phyloP scores from a whole-genome alignment of 83 land plant genomes.

The Diphasiastrum complanatum region DNA sequence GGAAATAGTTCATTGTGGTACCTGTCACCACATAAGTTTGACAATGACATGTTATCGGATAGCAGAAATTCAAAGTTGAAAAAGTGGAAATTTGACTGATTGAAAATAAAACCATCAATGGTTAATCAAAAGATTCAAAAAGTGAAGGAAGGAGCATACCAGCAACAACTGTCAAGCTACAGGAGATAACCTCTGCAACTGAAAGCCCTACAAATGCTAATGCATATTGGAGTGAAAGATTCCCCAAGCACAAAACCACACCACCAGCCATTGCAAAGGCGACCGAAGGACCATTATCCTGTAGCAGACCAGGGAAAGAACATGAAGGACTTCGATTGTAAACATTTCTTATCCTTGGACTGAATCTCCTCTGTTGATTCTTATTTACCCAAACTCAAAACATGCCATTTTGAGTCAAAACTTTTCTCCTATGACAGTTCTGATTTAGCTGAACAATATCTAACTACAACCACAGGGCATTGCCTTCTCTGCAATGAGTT shows the following conservation, averaged over 20 bases:
- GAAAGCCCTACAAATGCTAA: conserved; percentile 95
- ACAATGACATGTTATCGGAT: background rate
- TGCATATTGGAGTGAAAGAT: conserved; percentile 87
- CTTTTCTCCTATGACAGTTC: no score
- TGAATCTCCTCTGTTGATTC: no score
- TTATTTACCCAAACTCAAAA: no score
- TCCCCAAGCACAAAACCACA: conserved; percentile 78
- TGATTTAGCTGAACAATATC: no score
- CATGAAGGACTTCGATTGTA: no score
- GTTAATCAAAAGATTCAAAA: background rate
- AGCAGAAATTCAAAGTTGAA: background rate
- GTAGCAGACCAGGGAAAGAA: no score
- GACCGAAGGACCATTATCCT: conserved; percentile 91
- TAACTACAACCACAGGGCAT: no score
- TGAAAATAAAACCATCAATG: conserved; percentile 7
- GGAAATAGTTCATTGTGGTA: conserved; percentile 88
- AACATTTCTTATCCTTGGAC: no score
- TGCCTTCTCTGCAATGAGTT: no score
- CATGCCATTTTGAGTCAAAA: no score
- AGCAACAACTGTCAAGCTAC: conserved; percentile 89
- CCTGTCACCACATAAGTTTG: conserved; percentile 41
- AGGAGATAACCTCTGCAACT: conserved; percentile 79
- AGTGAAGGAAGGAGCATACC: conserved; percentile 36
- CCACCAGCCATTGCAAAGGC: conserved; percentile 93
- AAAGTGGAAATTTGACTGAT: background rate